Evolutionary conservation across 768 basidiomycete species (phyloP).

Genomic region (Hebeloma cylindrosporum): DNA sequence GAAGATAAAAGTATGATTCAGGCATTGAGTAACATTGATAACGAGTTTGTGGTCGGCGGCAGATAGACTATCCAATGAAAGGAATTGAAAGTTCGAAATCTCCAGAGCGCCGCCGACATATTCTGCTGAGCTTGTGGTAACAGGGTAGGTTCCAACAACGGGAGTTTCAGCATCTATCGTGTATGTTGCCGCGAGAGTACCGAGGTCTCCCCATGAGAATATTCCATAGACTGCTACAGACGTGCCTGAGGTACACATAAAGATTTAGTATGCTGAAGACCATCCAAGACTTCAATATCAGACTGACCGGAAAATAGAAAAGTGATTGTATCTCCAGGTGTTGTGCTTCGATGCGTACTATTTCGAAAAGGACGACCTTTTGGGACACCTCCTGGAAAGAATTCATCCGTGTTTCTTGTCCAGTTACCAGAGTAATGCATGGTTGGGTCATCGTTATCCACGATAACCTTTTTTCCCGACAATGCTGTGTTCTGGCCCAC

Average conservation of each 20-base stretch:
- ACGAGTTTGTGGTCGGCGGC: slow-evolving; percentile 11
- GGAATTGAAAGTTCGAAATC: slow-evolving; percentile 9
- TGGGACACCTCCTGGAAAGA: slow-evolving; percentile 12
- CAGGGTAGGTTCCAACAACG: neutral
- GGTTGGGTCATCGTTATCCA: slow-evolving; percentile 23
- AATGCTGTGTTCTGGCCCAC: slow-evolving; percentile 23
- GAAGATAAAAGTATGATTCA: slow-evolving; percentile 11
- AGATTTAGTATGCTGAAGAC: too few species aligned
- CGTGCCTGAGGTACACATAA: neutral
- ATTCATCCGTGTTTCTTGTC: slow-evolving; percentile 11
- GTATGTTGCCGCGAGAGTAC: slow-evolving; percentile 2
- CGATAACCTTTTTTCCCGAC: slow-evolving; percentile 17
- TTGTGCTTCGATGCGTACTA: slow-evolving; percentile 10
- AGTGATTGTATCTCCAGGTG: slow-evolving; percentile 8
- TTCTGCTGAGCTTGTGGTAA: neutral
- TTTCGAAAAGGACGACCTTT: slow-evolving; percentile 8
- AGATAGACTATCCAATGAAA: slow-evolving; percentile 1
- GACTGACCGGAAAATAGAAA: slow-evolving; percentile 13
- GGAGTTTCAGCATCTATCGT: slow-evolving; percentile 1
- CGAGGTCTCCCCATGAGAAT: slow-evolving; percentile 7
- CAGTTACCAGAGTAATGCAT: slow-evolving; percentile 22
- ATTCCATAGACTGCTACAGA: slow-evolving; percentile 8
- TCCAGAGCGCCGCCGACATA: neutral
- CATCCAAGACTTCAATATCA: neutral
- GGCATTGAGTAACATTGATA: slow-evolving; percentile 12